Percentiles rank a stretch among this genome's conserved stretches.
Evolutionary conservation across 129 eudicot species (phyloP).

Genomic region (Pseudognaphalium luteoalbum): DNA sequence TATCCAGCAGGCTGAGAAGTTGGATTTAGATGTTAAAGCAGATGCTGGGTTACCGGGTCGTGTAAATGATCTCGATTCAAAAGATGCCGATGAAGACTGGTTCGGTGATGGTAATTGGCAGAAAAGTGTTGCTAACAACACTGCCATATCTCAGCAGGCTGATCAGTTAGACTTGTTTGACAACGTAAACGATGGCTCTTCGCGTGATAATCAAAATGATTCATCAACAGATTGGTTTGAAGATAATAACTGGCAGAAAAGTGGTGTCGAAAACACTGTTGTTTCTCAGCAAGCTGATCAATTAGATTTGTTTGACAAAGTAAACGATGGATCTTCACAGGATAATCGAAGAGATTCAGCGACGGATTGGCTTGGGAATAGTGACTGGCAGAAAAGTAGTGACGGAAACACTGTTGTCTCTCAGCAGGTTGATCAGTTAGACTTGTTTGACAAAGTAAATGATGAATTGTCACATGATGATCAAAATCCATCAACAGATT

Average conservation of each 20-base stretch:
- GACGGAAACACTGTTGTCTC: background rate
- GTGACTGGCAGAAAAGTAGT: conserved; percentile 30
- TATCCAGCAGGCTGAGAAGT: conserved; percentile 25
- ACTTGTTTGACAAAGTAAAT: background rate
- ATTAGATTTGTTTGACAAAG: background rate
- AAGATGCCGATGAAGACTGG: conserved; percentile 30
- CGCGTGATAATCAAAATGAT: conserved; percentile 27
- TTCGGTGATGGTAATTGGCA: conserved; percentile 35
- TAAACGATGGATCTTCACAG: conserved; percentile 10
- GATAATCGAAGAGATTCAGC: conserved; percentile 26
- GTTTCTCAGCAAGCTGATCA: background rate
- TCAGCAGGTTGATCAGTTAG: background rate
- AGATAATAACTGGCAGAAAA: conserved; percentile 33
- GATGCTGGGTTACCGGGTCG: conserved; percentile 24
- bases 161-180: background rate
- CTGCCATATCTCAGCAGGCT: background rate
- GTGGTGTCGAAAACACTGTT: background rate
- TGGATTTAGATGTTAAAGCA: conserved; percentile 27
- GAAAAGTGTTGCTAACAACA: conserved; percentile 22
- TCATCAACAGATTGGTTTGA: conserved; percentile 40
- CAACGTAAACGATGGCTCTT: background rate
- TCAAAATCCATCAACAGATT: conserved; percentile 34
- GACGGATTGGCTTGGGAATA: conserved; percentile 41
- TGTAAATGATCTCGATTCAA: background rate
- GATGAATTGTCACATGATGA: conserved; percentile 10